phyloP scores from a whole-genome alignment of 2,329 filamentous ascomycete genomes.

The Alternaria sp. region DNA sequence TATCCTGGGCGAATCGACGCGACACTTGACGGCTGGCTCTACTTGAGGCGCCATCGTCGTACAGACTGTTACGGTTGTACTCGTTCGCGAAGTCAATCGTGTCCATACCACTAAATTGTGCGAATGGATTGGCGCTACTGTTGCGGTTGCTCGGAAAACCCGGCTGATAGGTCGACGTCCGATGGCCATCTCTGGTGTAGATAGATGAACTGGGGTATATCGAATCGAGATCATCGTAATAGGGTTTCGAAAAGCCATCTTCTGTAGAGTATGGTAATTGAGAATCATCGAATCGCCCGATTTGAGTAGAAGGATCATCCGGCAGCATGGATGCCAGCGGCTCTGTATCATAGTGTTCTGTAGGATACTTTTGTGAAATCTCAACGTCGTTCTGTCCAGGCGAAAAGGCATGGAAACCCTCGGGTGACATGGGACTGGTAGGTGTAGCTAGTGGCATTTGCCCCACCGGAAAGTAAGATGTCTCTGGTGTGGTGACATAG shows the following conservation, averaged over 20 bases:
- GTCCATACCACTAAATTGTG: slow-evolving; percentile 27
- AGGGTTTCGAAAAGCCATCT: slow-evolving; percentile 25
- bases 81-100: slow-evolving; percentile 24
- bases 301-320: slow-evolving; percentile 35
- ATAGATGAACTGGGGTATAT: slow-evolving; percentile 45
- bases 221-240: slow-evolving; percentile 44
- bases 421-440: slow-evolving; percentile 17
- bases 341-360: slow-evolving; percentile 17
- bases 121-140: slow-evolving; percentile 37
- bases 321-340: slow-evolving; percentile 44
- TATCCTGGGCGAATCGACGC: slow-evolving; percentile 23
- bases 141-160: slow-evolving; percentile 29
- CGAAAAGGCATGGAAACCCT: slow-evolving; percentile 16
- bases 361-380: slow-evolving; percentile 2
- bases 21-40: slow-evolving; percentile 23
- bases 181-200: slow-evolving; percentile 40
- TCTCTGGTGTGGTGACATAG: slow-evolving; percentile 28
- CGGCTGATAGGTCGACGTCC: slow-evolving; percentile 32
- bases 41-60: slow-evolving; percentile 24
- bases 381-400: slow-evolving; percentile 22
- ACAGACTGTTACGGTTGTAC: slow-evolving; percentile 26
- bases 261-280: slow-evolving; percentile 23
- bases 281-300: slow-evolving; percentile 24
- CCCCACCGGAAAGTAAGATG: slow-evolving; percentile 31
- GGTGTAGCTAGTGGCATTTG: slow-evolving; percentile 33